A percentile compares a stretch with the other conserved stretches of the same genome.
phyloP scores from a whole-genome alignment of 495 filamentous ascomycete genomes.

The Umbilicaria muhlenbergii region DNA sequence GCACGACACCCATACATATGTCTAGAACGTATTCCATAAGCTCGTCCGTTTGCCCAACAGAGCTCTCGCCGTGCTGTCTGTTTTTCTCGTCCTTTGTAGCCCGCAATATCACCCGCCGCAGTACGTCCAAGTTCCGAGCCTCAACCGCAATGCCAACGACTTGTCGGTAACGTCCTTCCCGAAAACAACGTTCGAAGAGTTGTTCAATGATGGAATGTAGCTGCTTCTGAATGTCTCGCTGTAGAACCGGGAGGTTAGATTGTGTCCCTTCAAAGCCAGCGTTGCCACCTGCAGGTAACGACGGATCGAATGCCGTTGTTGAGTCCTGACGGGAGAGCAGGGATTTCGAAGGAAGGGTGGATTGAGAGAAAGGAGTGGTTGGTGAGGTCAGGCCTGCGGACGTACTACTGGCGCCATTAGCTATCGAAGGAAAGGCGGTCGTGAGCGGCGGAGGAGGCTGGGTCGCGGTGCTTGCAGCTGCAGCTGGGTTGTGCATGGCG shows the following conservation, averaged over 20 bases:
- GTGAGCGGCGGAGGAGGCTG: conserved; percentile 50
- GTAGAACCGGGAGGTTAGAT: conserved; percentile 36
- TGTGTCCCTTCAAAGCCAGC: conserved; percentile 34
- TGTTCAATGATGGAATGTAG: conserved; percentile 72
- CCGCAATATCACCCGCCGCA: conserved; percentile 70
- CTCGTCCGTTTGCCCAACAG: conserved; percentile 58
- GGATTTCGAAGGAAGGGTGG: conserved; percentile 77
- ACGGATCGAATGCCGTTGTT: conserved; percentile 38
- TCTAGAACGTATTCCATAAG: conserved; percentile 91
- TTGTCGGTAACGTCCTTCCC: conserved; percentile 76
- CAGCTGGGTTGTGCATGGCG: conserved; percentile 44
- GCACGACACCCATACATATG: conserved; percentile 95
- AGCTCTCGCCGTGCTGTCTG: conserved; percentile 32
- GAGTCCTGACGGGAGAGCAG: conserved; percentile 69
- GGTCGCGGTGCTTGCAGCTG: conserved; percentile 29
- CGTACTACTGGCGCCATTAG: conserved; percentile 46
- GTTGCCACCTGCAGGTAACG: conserved; percentile 36
- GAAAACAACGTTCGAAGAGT: conserved; percentile 81
- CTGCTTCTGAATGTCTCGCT: conserved; percentile 45
- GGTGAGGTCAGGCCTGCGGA: conserved; percentile 65
- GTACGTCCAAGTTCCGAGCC: conserved; percentile 79
- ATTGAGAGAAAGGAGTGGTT: conserved; percentile 87
- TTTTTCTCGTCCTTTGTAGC: conserved; percentile 69
- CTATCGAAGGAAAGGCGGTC: conserved; percentile 50
- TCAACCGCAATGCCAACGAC: conserved; percentile 98